Conservation (phyloP, 208 protist species). For the Wallacemonas collosoma region DNA sequence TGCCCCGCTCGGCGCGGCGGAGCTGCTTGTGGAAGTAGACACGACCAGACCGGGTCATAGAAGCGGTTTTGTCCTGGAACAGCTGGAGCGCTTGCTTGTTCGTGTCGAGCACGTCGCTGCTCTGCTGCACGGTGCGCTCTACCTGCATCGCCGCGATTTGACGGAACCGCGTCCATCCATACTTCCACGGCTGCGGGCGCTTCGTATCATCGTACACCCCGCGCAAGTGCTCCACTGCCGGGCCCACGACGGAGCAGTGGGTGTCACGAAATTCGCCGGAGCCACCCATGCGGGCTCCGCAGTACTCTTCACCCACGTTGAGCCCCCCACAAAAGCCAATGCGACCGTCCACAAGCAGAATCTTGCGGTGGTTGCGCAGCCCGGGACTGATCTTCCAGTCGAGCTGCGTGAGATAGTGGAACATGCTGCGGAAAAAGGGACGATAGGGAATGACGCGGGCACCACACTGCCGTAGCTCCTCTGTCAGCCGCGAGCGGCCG, state of each 20-base stretch:
- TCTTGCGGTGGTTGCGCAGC: slow-evolving; percentile 92
- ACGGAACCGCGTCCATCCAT: slow-evolving; percentile 67
- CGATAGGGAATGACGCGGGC: slow-evolving; percentile 82
- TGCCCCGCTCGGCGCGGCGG: slow-evolving; percentile 35
- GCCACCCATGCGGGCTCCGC: slow-evolving; percentile 60
- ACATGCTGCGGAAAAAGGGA: slow-evolving; percentile 77
- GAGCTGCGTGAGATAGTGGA: slow-evolving; percentile 68
- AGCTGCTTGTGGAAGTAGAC: slow-evolving; percentile 51
- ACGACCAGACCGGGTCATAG: slow-evolving; percentile 26
- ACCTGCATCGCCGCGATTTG: slow-evolving; percentile 79
- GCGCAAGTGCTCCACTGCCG: slow-evolving; percentile 70
- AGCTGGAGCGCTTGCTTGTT: slow-evolving; percentile 27
- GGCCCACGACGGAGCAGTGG: slow-evolving; percentile 78
- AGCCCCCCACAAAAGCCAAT: slow-evolving; percentile 93
- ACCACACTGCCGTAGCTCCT: slow-evolving; percentile 66
- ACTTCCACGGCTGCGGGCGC: slow-evolving; percentile 83
- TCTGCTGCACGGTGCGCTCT: slow-evolving; percentile 38
- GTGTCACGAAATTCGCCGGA: slow-evolving; percentile 88
- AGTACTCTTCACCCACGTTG: slow-evolving; percentile 94
- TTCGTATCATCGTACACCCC: slow-evolving; percentile 90
- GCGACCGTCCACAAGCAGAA: slow-evolving; percentile 76
- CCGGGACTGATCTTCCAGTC: slow-evolving; percentile 81
- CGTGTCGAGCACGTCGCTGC: slow-evolving; percentile 31
- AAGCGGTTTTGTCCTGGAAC: slow-evolving; percentile 22
- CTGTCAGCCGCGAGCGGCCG: slow-evolving; percentile 70